Evolutionary conservation across 1,284 basidiomycete genomes (phyloP).

Genomic region (Chalciporus piperatoides): DNA sequence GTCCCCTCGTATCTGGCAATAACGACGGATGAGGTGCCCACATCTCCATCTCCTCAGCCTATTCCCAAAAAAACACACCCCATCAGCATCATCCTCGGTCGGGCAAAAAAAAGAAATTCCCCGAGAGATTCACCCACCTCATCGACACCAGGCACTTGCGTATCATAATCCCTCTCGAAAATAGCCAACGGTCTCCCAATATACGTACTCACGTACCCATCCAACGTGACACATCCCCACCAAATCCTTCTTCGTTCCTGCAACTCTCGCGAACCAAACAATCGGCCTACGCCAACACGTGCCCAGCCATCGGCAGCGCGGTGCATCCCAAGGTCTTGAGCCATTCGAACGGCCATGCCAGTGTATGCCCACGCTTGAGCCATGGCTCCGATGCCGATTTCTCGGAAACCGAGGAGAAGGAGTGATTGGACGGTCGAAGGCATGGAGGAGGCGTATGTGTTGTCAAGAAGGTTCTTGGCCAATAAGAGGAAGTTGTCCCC

Average conservation of each 20-base stretch:
- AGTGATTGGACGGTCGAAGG: constrained; percentile 75
- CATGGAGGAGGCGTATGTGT: constrained; percentile 58
- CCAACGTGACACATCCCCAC: constrained; percentile 79
- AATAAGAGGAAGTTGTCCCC: constrained; percentile 71
- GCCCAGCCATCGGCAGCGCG: constrained; percentile 75
- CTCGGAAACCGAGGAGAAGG: constrained; percentile 75
- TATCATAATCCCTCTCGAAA: constrained; percentile 79
- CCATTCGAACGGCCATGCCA: constrained; percentile 79
- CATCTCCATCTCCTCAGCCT: constrained; percentile 62
- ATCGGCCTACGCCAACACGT: constrained; percentile 46
- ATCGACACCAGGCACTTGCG: constrained; percentile 59
- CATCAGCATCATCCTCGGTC: not conserved
- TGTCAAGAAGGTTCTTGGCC: constrained; percentile 69
- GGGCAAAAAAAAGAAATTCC: constrained; percentile 2
- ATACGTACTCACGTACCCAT: constrained; percentile 77
- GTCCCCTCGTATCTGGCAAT: constrained; percentile 32
- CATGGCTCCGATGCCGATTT: constrained; percentile 86
- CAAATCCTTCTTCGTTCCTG: constrained; percentile 75
- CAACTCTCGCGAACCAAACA: constrained; percentile 66
- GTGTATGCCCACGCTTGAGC: constrained; percentile 80
- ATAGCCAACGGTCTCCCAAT: constrained; percentile 79
- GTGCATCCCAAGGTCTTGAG: constrained; percentile 84
- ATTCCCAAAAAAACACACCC: not conserved
- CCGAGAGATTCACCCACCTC: constrained; percentile 43
- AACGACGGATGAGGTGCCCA: constrained; percentile 46